These are phyloP conservation scores for Sporothrix protearum DNA, from an alignment of 2,329 filamentous ascomycete species.

Conservation along the genomic window DNA sequence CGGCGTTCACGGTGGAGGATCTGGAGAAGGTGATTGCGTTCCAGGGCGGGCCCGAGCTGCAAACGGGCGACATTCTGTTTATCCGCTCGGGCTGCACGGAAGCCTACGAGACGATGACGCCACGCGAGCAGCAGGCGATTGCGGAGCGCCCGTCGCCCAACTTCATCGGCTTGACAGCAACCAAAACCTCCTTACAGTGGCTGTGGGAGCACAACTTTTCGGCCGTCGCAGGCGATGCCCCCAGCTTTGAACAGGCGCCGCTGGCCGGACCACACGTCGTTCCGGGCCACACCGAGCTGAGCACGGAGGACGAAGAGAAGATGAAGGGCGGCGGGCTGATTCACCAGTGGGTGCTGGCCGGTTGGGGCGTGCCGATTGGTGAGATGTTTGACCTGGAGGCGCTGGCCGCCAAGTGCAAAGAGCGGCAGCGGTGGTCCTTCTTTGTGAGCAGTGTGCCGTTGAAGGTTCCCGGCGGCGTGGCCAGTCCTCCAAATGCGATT, in stretches of 20 bases:
- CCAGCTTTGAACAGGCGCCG: slow-evolving; percentile 44
- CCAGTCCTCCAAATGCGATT: slow-evolving; percentile 40
- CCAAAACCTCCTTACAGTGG: slow-evolving; percentile 39
- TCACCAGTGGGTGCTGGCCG: slow-evolving; percentile 45
- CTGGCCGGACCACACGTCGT: slow-evolving; percentile 27
- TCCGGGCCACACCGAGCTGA: slow-evolving; percentile 20
- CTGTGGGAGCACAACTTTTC: slow-evolving; percentile 46
- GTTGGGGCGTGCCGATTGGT: slow-evolving; percentile 51
- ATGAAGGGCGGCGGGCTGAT: slow-evolving; percentile 32
- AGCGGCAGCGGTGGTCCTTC: slow-evolving; percentile 39
- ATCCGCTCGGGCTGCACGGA: slow-evolving; percentile 38
- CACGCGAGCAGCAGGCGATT: slow-evolving; percentile 33
- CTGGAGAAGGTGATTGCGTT: slow-evolving; percentile 37
- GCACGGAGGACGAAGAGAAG: slow-evolving; percentile 22
- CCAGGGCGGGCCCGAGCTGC: slow-evolving; percentile 35
- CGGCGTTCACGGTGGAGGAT: slow-evolving; percentile 31
- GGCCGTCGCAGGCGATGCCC: slow-evolving; percentile 44
- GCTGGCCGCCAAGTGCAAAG: slow-evolving; percentile 37
- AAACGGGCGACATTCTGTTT: slow-evolving; percentile 40
- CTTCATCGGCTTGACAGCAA: slow-evolving; percentile 41
- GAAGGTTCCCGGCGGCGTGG: slow-evolving; percentile 38
- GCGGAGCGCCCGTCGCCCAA: slow-evolving; percentile 30
- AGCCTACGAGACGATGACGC: slow-evolving; percentile 33
- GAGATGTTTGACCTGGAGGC: slow-evolving; percentile 47
- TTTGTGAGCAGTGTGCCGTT: slow-evolving; percentile 42